Conservation (phyloP, 805 yeast genomes). For the Henningerozyma blattae region DNA sequence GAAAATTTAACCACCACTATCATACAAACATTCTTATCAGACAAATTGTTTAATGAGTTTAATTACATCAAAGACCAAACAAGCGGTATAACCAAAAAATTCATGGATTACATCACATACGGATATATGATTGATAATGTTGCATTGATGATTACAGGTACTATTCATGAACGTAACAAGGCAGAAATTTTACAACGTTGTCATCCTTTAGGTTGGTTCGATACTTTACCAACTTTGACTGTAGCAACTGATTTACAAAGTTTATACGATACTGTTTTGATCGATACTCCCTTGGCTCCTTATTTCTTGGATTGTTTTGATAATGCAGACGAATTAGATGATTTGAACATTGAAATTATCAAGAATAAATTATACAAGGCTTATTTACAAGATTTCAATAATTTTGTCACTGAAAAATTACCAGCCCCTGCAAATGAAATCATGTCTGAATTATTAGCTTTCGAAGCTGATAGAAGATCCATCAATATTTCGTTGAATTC, state of each 20-base stretch:
- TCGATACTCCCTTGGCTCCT: slow-evolving; percentile 96
- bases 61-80: slow-evolving; percentile 78
- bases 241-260: slow-evolving; percentile 93
- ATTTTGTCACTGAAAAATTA: slow-evolving; percentile 49
- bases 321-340: slow-evolving; percentile 79
- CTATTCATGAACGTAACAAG: slow-evolving; percentile 88
- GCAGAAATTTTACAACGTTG: slow-evolving; percentile 80
- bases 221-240: slow-evolving; percentile 86
- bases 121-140: slow-evolving; percentile 99
- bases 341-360: slow-evolving; percentile 87
- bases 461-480: slow-evolving; percentile 92
- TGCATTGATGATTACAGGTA: slow-evolving; percentile 90
- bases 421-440: slow-evolving; percentile 70
- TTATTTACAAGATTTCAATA: slow-evolving; percentile 75
- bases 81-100: slow-evolving; percentile 63
- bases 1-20: slow-evolving; percentile 68
- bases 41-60: slow-evolving; percentile 71
- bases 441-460: slow-evolving; percentile 65
- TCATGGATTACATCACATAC: slow-evolving; percentile 86
- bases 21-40: slow-evolving; percentile 70
- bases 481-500: slow-evolving; percentile 89
- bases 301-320: slow-evolving; percentile 86
- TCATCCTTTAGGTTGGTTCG: slow-evolving; percentile 98
- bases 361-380: slow-evolving; percentile 89
- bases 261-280: slow-evolving; percentile 81